These are phyloP conservation scores for Discostella pseudostelligera DNA, from an alignment of 108 stramenopile genomes.

Conservation along the genomic window DNA sequence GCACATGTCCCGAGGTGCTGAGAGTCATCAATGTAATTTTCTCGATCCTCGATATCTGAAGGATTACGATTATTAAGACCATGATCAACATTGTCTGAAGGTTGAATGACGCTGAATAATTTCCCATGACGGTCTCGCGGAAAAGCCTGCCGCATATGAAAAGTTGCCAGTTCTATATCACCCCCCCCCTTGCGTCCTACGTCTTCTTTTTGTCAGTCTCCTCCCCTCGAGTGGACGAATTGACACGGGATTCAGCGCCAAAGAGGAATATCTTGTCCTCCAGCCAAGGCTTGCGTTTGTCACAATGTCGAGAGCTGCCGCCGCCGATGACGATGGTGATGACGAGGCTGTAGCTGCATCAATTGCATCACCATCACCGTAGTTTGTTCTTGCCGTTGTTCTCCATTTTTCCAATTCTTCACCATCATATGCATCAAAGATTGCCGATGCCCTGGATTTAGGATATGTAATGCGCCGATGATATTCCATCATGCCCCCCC, in stretches of 20 bases:
- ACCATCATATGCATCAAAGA: slow-evolving; percentile 61
- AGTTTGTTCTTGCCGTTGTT: background rate
- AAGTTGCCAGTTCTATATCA: background rate
- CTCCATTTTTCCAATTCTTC: background rate
- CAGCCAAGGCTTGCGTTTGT: slow-evolving; percentile 24
- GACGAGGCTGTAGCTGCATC: no score
- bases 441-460: slow-evolving; percentile 63
- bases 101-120: background rate
- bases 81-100: no score
- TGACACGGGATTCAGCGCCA: slow-evolving; percentile 7
- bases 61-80: background rate
- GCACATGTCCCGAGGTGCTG: slow-evolving; percentile 28
- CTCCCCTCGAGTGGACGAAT: slow-evolving; percentile 7
- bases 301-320: no score
- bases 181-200: background rate
- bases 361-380: background rate
- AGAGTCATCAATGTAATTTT: background rate
- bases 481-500: no score
- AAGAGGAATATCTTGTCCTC: slow-evolving; percentile 26
- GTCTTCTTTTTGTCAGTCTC: no score
- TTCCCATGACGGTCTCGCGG: background rate
- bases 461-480: no score
- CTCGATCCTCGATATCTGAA: background rate
- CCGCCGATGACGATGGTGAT: no score
- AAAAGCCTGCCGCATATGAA: slow-evolving; percentile 17